A percentile compares a stretch with the other conserved stretches of the same genome.
These are phyloP conservation scores for Paraconiothyrium brasiliense DNA, from an alignment of 2,329 filamentous ascomycete genomes.

Conservation along the genomic window DNA sequence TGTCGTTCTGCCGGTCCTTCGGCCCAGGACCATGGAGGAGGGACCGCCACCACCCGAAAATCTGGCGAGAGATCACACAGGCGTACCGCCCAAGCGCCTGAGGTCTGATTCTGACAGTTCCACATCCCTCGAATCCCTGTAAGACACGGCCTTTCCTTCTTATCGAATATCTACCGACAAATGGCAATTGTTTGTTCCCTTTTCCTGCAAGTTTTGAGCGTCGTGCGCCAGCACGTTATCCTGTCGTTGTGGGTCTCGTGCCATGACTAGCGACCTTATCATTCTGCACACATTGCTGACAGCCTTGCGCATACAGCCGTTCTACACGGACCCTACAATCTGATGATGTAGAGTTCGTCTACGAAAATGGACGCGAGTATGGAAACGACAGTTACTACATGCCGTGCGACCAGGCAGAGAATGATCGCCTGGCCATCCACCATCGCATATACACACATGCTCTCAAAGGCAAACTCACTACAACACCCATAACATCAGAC, in stretches of 20 bases:
- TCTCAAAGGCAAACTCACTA: conserved; percentile 48
- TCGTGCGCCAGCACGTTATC: not conserved
- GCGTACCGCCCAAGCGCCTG: conserved; percentile 44
- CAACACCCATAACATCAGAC: conserved; percentile 38
- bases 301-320: conserved; percentile 28
- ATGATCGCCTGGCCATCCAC: conserved; percentile 68
- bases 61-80: conserved; percentile 46
- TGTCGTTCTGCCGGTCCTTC: conserved; percentile 28
- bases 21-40: conserved; percentile 49
- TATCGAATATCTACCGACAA: not conserved
- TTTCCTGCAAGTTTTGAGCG: not conserved
- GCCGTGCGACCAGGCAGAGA: conserved; percentile 73
- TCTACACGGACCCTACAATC: conserved; percentile 51
- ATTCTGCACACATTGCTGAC: conserved; percentile 1
- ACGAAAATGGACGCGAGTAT: conserved; percentile 69
- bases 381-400: conserved; percentile 71
- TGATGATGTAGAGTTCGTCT: conserved; percentile 64
- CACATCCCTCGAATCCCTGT: conserved; percentile 45
- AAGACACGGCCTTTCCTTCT: conserved; percentile 28
- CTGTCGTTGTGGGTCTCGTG: not conserved
- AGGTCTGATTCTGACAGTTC: conserved; percentile 45
- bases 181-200: not conserved
- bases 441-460: conserved; percentile 68
- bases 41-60: conserved; percentile 49
- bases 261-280: not conserved